phyloP scores from a whole-genome alignment of 2,329 filamentous ascomycete species.

The Monilinia fructigena region DNA sequence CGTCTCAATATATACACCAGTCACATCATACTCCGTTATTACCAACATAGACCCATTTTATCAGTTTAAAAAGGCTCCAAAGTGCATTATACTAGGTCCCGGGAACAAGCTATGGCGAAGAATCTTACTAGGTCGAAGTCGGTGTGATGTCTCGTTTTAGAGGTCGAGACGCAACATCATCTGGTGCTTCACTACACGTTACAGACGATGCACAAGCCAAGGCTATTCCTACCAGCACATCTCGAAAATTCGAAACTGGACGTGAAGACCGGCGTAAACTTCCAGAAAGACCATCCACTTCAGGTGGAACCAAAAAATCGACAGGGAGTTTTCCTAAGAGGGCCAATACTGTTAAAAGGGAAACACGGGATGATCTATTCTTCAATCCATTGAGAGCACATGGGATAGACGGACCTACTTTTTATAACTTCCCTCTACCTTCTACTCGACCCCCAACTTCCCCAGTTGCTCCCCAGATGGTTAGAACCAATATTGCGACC shows the following conservation, averaged over 20 bases:
- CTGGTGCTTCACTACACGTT: slow-evolving; percentile 36
- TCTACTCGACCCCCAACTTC: slow-evolving; percentile 33
- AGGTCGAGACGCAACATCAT: slow-evolving; percentile 35
- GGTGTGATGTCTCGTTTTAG: slow-evolving; percentile 29
- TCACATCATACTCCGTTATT: slow-evolving; percentile 27
- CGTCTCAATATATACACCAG: slow-evolving; percentile 30
- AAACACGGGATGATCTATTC: slow-evolving; percentile 39
- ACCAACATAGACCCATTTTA: slow-evolving; percentile 19
- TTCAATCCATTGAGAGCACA: slow-evolving; percentile 36
- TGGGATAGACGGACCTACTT: slow-evolving; percentile 33
- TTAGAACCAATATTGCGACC: not conserved
- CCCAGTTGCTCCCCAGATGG: slow-evolving; percentile 6
- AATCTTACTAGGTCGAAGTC: slow-evolving; percentile 29
- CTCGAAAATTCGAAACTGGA: slow-evolving; percentile 30
- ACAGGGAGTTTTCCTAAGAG: slow-evolving; percentile 28
- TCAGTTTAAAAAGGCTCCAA: not conserved
- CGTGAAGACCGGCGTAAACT: slow-evolving; percentile 28
- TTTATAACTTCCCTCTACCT: slow-evolving; percentile 37
- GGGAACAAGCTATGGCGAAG: slow-evolving; percentile 30
- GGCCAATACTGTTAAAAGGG: slow-evolving; percentile 31
- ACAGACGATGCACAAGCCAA: slow-evolving; percentile 38
- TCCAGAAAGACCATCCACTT: slow-evolving; percentile 38
- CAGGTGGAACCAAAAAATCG: slow-evolving; percentile 33
- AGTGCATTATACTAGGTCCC: slow-evolving; percentile 5
- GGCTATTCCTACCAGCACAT: slow-evolving; percentile 25